Evolutionary conservation across 164 flowering plant species (phyloP), one percentile per base, ranked within the genome.

Genomic region (Umbilicus rupestris): DNA sequence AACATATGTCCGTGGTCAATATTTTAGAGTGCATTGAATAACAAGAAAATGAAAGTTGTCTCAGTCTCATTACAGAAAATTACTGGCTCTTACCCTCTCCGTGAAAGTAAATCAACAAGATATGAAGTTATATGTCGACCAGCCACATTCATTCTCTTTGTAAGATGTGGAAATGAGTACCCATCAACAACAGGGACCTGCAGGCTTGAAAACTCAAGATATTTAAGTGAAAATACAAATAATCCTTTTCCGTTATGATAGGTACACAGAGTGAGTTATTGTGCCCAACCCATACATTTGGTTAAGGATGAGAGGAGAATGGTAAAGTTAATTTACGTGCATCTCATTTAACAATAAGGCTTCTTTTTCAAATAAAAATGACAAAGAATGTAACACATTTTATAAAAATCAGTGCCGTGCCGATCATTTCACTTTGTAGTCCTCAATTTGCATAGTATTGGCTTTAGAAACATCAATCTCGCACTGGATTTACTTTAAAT

Each of bases 161-260:
- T 92, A 30, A 95, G 96, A 80, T 92, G 99, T 17, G 99, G 99
- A 60, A 94, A 95, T 64, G 99, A 95, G 77, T 95, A 92, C 60
- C 99, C 99, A 84, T 95, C 99, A 71, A 95, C 99, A 74, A 95
- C 97, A 37, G 99, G 99, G 75, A 94, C 99, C 99, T 94, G 77
- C 7, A 50, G 28, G 29, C 57, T 50, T 50, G 22, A 52, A 71
- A 31, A 35, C 46, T 69, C 28, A 11, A 49, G 6, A 6, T 44
- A 69, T 63, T 42, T 55, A 19, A 63, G 33, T 55, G 28, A 22
- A 50, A 6, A 50, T 22, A 8, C 11, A 7, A 28, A 5, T 14
- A 52, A 55, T 30, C 7, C 33, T 28, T 55, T 3, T 55, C 2
- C 12, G 0, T 24, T 55, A 16, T 28, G 17, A 28, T 55, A 29